phyloP scores from a whole-genome alignment of 164 flowering plant species.

The Aristolochia californica region DNA sequence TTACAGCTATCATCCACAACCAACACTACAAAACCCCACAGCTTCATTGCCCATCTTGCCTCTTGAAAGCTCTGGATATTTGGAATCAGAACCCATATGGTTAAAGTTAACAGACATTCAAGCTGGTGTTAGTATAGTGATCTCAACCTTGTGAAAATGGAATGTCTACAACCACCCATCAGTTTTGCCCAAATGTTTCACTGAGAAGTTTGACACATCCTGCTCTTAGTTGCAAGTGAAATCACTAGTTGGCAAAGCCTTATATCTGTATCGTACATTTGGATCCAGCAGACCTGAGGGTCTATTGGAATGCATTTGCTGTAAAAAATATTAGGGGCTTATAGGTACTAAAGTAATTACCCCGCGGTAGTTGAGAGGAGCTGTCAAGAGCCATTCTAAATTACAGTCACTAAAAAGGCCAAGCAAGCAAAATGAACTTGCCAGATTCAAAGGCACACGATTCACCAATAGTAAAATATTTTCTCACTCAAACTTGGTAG shows the following conservation, averaged over 20 bases:
- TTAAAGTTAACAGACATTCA: too few species aligned
- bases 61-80: slow-evolving; percentile 59
- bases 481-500: not conserved
- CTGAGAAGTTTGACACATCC: too few species aligned
- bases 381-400: slow-evolving; percentile 70
- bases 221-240: too few species aligned
- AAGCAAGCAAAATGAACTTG: not conserved
- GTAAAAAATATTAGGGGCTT: not conserved
- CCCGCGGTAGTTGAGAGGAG: slow-evolving; percentile 85
- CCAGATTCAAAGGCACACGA: not conserved
- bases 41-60: slow-evolving; percentile 48
- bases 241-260: too few species aligned
- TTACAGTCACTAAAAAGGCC: slow-evolving; percentile 41
- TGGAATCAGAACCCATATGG: too few species aligned
- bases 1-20: slow-evolving; percentile 46
- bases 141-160: too few species aligned
- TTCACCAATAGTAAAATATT: not conserved
- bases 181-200: too few species aligned
- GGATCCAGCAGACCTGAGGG: not conserved
- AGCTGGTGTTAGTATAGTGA: too few species aligned
- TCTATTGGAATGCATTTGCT: too few species aligned
- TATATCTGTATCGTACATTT: not conserved
- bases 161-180: too few species aligned
- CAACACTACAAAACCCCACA: slow-evolving; percentile 50
- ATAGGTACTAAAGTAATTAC: slow-evolving; percentile 16